A percentile compares a stretch with the other conserved stretches of the same genome.
Evolutionary conservation across 176 grass and related monocot species (phyloP).

Genomic region (Carex myosuroides): DNA sequence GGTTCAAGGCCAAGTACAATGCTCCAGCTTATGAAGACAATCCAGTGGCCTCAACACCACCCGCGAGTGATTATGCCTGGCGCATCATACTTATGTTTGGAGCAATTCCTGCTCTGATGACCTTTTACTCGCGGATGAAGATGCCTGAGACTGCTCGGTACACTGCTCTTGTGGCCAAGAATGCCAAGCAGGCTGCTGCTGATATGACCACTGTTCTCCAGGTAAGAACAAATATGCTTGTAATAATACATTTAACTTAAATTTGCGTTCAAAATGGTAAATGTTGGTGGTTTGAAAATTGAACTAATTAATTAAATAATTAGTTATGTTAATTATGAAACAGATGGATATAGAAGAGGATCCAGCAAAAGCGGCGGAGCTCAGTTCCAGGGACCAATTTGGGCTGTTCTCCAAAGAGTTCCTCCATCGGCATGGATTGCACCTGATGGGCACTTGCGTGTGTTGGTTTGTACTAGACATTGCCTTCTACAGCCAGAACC

Average conservation of each 20-base stretch:
- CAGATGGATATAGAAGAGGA: constrained; percentile 16
- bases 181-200: constrained; percentile 23
- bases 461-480: constrained; percentile 74
- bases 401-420: constrained; percentile 46
- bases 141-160: constrained; percentile 67
- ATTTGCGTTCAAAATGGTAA: not conserved
- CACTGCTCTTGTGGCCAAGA: constrained; percentile 39
- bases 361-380: not conserved
- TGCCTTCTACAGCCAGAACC: constrained; percentile 59
- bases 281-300: not conserved
- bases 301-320: not conserved
- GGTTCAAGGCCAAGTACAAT: constrained; percentile 14
- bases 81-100: constrained; percentile 59
- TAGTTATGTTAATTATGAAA: not conserved
- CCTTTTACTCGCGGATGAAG: constrained; percentile 66
- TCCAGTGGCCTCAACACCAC: constrained; percentile 26
- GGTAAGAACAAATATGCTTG: not conserved
- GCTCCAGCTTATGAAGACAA: constrained; percentile 32
- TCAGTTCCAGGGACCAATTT: constrained; percentile 7
- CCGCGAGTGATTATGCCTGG: constrained; percentile 40
- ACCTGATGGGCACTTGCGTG: constrained; percentile 38
- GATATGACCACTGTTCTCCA: constrained; percentile 46
- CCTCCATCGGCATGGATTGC: constrained; percentile 24
- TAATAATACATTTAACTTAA: not conserved
- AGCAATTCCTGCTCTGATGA: constrained; percentile 46